A percentile compares a stretch with the other conserved stretches of the same genome.
Conservation (phyloP, 2,329 filamentous ascomycete genomes). For the Elsinoe australis region DNA sequence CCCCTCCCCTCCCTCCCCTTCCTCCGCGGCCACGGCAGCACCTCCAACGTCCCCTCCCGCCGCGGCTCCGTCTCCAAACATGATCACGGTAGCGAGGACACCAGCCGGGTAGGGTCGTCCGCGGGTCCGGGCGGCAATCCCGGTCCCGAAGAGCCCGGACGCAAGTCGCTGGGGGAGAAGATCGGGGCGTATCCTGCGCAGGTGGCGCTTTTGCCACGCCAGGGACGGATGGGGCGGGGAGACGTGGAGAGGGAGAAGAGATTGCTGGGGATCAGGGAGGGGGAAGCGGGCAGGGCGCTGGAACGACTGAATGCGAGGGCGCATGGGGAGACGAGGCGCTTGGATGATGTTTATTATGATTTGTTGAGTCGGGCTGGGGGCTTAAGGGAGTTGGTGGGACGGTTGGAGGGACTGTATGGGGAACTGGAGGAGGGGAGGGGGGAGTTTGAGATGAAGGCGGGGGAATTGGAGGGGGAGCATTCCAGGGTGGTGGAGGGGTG, state of each 20-base stretch:
- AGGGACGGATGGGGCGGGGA: too few relatives aligned
- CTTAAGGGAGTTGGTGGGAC: constrained; percentile 56
- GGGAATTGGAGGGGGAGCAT: constrained; percentile 74
- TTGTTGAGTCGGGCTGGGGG: constrained; percentile 60
- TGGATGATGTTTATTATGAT: constrained; percentile 68
- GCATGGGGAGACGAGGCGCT: constrained; percentile 53
- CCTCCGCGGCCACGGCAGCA: background rate
- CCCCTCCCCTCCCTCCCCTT: constrained; percentile 10
- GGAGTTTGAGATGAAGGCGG: constrained; percentile 52
- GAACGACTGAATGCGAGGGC: constrained; percentile 51
- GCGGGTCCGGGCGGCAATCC: constrained; percentile 1
- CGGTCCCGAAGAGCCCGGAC: too few relatives aligned
- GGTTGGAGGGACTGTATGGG: constrained; percentile 59
- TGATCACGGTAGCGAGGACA: constrained; percentile 4
- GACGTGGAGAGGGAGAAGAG: constrained; percentile 34
- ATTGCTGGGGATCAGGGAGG: constrained; percentile 31
- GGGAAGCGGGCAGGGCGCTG: constrained; percentile 35
- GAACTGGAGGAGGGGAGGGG: constrained; percentile 52
- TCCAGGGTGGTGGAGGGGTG: constrained; percentile 43
- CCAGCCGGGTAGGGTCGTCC: constrained; percentile 23
- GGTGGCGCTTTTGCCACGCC: too few relatives aligned
- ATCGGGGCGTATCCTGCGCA: too few relatives aligned
- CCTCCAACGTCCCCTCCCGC: background rate
- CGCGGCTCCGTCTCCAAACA: background rate
- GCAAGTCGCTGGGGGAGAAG: too few relatives aligned